A percentile compares a stretch with the other conserved stretches of the same genome.
Conservation (phyloP, 345 rosid genomes). For the Fremontodendron californicum region DNA sequence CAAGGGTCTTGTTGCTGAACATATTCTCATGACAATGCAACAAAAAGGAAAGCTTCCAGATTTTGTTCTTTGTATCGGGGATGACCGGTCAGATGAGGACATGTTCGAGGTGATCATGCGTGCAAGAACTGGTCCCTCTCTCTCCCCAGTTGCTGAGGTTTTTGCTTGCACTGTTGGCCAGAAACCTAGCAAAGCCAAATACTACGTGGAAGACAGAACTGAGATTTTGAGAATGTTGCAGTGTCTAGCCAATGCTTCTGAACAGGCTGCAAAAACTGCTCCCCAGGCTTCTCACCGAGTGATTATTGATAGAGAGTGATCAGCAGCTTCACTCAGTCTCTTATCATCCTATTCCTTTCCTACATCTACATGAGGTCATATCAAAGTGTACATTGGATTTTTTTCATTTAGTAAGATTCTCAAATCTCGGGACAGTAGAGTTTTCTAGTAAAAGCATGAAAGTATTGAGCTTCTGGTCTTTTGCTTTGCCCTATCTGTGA, state of each 20-base stretch:
- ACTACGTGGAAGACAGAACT: not conserved
- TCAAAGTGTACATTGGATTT: not conserved
- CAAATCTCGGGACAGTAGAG: not conserved
- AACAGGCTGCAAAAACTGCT: not conserved
- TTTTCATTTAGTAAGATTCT: not conserved
- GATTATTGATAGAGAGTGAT: not conserved
- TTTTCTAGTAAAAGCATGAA: not conserved
- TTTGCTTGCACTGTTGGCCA: conserved; percentile 3
- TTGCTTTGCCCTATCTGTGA: too few relatives aligned
- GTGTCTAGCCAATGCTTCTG: not conserved
- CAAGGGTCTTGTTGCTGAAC: not conserved
- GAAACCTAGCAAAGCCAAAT: conserved; percentile 1
- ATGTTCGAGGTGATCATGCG: not conserved
- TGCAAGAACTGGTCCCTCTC: not conserved
- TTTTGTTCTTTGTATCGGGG: not conserved
- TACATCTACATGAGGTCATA: not conserved
- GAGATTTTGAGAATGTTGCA: conserved; percentile 1
- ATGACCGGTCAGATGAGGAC: not conserved
- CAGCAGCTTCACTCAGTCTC: not conserved
- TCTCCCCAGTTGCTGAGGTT: not conserved
- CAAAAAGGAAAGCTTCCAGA: not conserved
- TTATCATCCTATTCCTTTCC: too few relatives aligned
- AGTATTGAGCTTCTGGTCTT: not conserved
- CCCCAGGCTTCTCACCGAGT: not conserved
- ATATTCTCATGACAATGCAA: not conserved